A percentile compares a stretch with the other conserved stretches of the same genome.
Evolutionary conservation across 2,329 filamentous ascomycete genomes (phyloP).

Genomic region (Fonsecaea nubica): DNA sequence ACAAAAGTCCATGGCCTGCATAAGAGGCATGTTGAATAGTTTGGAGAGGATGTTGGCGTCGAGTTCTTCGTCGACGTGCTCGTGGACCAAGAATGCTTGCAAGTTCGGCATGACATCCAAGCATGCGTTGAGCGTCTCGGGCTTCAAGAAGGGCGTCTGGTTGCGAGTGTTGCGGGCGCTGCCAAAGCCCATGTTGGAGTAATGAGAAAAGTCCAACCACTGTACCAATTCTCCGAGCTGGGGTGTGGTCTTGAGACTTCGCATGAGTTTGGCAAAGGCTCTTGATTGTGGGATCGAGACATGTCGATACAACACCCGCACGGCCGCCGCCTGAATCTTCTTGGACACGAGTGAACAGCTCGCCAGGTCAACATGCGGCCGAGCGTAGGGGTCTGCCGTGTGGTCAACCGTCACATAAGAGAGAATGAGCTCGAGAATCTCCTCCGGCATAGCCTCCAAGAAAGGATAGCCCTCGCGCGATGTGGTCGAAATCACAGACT

Average conservation of each 20-base stretch:
- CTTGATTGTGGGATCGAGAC: slow-evolving; percentile 83
- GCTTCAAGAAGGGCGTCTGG: slow-evolving; percentile 76
- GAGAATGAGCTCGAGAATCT: slow-evolving; percentile 70
- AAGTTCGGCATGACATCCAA: slow-evolving; percentile 74
- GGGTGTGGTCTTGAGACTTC: slow-evolving; percentile 70
- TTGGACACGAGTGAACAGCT: slow-evolving; percentile 78
- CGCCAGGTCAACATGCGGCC: slow-evolving; percentile 79
- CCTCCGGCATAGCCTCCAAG: slow-evolving; percentile 39
- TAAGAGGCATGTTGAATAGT: slow-evolving; percentile 69
- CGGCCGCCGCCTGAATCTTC: slow-evolving; percentile 73
- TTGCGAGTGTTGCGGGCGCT: slow-evolving; percentile 75
- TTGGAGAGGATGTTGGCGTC: slow-evolving; percentile 71
- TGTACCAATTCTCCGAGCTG: slow-evolving; percentile 76
- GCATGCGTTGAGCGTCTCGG: slow-evolving; percentile 73
- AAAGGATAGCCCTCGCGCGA: slow-evolving; percentile 12
- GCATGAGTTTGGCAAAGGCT: slow-evolving; percentile 81
- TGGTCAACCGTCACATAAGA: slow-evolving; percentile 76
- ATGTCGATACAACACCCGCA: slow-evolving; percentile 76
- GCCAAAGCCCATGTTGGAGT: slow-evolving; percentile 79
- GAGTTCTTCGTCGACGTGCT: slow-evolving; percentile 80
- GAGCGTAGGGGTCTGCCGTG: slow-evolving; percentile 74
- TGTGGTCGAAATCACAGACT: slow-evolving; percentile 9
- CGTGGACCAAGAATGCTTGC: slow-evolving; percentile 78
- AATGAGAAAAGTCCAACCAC: slow-evolving; percentile 83
- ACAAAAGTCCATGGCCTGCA: slow-evolving; percentile 77